Evolutionary conservation across 257 asterid species (phyloP).

Genomic region (Anisodus acutangulus): DNA sequence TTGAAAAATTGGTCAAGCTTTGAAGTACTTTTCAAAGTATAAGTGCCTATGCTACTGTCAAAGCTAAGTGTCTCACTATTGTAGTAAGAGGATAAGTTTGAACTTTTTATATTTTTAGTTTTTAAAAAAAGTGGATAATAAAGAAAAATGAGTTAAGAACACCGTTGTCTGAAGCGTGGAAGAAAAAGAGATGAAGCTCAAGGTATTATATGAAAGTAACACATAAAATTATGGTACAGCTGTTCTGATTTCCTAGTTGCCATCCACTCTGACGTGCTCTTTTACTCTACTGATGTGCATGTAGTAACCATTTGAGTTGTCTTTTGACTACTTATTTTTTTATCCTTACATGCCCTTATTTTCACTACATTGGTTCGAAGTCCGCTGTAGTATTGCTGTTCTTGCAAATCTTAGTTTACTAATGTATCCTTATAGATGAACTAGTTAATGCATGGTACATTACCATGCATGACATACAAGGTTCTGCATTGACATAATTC

Average conservation of each 20-base stretch:
- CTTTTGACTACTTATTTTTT: constrained; percentile 15
- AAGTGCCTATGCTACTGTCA: neutral
- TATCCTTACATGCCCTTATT: neutral
- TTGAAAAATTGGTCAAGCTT: neutral
- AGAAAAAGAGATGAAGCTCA: constrained; percentile 21
- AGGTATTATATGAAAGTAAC: neutral
- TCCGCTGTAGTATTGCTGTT: neutral
- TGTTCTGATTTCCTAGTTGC: constrained; percentile 2
- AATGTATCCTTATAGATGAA: constrained; percentile 7
- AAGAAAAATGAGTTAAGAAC: constrained; percentile 3
- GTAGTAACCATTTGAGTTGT: neutral
- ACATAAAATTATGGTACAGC: neutral
- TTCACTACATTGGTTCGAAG: neutral
- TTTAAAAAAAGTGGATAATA: neutral
- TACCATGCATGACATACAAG: neutral
- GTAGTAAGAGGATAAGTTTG: constrained; percentile 12
- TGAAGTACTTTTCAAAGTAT: neutral
- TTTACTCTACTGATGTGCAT: neutral
- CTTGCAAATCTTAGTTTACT: constrained; percentile 13
- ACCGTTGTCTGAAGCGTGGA: neutral
- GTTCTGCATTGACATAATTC: constrained; percentile 1
- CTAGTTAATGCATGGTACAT: neutral
- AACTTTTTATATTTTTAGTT: neutral
- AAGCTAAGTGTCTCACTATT: neutral
- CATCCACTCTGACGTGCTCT: constrained; percentile 5